These are phyloP conservation scores for Cyberlindnera mycetangii DNA, from an alignment of 805 yeast species.

Conservation along the genomic window DNA sequence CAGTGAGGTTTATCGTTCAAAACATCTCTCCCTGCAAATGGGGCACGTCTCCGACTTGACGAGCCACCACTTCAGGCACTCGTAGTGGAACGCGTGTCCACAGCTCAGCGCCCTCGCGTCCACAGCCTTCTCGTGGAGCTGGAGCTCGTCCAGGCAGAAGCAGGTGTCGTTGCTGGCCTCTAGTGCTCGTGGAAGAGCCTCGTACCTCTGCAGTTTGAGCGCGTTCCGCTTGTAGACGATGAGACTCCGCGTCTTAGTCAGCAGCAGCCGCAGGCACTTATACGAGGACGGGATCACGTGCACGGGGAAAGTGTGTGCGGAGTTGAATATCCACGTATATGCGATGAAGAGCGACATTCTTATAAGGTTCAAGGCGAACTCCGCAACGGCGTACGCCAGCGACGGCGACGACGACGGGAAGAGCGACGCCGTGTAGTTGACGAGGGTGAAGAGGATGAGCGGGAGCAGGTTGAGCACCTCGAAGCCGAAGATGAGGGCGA, in stretches of 20 bases:
- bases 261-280: slow-evolving; percentile 21
- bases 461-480: slow-evolving; percentile 22
- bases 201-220: slow-evolving; percentile 8
- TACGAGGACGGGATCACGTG: slow-evolving; percentile 19
- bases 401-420: slow-evolving; percentile 3
- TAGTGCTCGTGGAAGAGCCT: neutral
- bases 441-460: slow-evolving; percentile 12
- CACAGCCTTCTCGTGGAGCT: neutral
- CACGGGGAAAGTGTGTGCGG: slow-evolving; percentile 12
- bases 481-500: slow-evolving; percentile 19
- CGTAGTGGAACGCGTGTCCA: slow-evolving; percentile 23
- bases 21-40: slow-evolving; percentile 19
- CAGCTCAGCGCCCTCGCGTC: slow-evolving; percentile 18
- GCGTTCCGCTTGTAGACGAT: slow-evolving; percentile 13
- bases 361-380: slow-evolving; percentile 12
- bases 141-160: slow-evolving; percentile 19
- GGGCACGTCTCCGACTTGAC: slow-evolving; percentile 24
- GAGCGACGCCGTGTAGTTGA: slow-evolving; percentile 10
- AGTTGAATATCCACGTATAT: slow-evolving; percentile 18
- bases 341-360: slow-evolving; percentile 15
- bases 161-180: slow-evolving; percentile 13
- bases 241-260: slow-evolving; percentile 19
- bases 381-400: slow-evolving; percentile 6
- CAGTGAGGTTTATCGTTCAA: neutral
- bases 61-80: slow-evolving; percentile 26